A percentile compares a stretch with the other conserved stretches of the same genome.
Evolutionary conservation across 129 eudicot species (phyloP).

Genomic region (Rutidosis leptorrhynchoides): DNA sequence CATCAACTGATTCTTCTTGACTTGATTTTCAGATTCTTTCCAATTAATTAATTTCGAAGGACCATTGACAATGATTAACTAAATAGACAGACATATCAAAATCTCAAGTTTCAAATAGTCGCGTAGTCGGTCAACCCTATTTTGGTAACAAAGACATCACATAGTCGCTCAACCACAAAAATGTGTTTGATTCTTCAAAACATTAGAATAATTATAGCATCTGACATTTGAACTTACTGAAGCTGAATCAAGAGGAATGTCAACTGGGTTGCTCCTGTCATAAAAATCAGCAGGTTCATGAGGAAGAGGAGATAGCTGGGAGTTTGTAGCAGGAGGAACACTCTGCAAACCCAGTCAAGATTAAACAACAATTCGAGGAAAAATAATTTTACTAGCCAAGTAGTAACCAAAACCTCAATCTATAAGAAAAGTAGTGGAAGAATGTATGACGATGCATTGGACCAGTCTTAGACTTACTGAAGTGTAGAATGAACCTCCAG

Average conservation of each 20-base stretch:
- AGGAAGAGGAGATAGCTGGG: slow-evolving; percentile 92
- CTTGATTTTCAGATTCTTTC: background rate
- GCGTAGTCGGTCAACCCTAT: background rate
- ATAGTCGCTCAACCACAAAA: background rate
- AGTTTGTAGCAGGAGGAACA: slow-evolving; percentile 73
- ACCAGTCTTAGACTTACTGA: slow-evolving; percentile 35
- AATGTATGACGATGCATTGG: background rate
- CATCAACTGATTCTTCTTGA: background rate
- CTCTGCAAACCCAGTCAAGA: slow-evolving; percentile 39
- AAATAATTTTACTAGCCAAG: background rate
- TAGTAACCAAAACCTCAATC: background rate
- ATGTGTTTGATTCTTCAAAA: background rate
- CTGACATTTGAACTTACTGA: slow-evolving; percentile 39
- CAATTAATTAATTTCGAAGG: slow-evolving; percentile 1
- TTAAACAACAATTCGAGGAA: background rate
- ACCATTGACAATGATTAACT: background rate
- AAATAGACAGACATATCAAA: background rate
- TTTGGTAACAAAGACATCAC: background rate
- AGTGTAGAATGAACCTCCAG: slow-evolving; percentile 61
- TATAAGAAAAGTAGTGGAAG: background rate
- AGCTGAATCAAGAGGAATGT: slow-evolving; percentile 83
- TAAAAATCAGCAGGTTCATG: slow-evolving; percentile 99
- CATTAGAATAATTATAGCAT: slow-evolving; percentile 1
- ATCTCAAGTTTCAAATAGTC: background rate
- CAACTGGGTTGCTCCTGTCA: slow-evolving; percentile 80